phyloP scores from a whole-genome alignment of 805 yeast species.

The Yamadazyma philogaea region DNA sequence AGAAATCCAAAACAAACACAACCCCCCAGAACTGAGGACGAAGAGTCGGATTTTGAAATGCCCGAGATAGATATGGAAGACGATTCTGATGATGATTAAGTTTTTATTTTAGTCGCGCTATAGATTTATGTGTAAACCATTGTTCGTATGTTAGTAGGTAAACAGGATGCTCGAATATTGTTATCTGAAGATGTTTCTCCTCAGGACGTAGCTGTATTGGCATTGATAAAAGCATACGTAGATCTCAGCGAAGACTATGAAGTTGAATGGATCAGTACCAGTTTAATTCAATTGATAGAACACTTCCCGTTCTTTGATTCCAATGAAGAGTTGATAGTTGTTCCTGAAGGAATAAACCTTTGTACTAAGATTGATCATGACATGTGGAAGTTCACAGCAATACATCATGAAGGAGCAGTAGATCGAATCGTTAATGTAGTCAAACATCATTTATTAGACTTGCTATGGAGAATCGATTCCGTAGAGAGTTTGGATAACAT shows the following conservation, averaged over 20 bases:
- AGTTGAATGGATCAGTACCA: constrained; percentile 15
- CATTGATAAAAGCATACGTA: constrained; percentile 32
- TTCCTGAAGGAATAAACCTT: constrained; percentile 33
- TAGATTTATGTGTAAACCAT: neutral
- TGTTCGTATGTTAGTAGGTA: constrained; percentile 4
- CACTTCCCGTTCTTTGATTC: constrained; percentile 28
- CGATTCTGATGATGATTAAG: constrained; percentile 38
- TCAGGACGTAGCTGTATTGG: constrained; percentile 49
- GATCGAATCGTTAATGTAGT: constrained; percentile 2
- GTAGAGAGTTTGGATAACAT: constrained; percentile 44
- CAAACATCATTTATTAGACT: constrained; percentile 6
- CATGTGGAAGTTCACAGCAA: constrained; percentile 3
- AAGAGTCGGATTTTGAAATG: constrained; percentile 49
- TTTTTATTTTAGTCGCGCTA: constrained; percentile 5
- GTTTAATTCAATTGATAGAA: constrained; percentile 43
- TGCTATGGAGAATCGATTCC: constrained; percentile 47
- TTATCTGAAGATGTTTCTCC: constrained; percentile 49
- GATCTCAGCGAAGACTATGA: neutral
- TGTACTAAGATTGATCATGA: constrained; percentile 18
- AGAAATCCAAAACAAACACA: neutral
- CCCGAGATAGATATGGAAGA: constrained; percentile 43
- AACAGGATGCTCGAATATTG: constrained; percentile 18
- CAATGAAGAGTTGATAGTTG: constrained; percentile 19
- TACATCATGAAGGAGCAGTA: neutral
- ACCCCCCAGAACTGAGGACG: neutral